Evolutionary conservation across 805 yeast genomes (phyloP).

Genomic region (Monosporozyma solicola): DNA sequence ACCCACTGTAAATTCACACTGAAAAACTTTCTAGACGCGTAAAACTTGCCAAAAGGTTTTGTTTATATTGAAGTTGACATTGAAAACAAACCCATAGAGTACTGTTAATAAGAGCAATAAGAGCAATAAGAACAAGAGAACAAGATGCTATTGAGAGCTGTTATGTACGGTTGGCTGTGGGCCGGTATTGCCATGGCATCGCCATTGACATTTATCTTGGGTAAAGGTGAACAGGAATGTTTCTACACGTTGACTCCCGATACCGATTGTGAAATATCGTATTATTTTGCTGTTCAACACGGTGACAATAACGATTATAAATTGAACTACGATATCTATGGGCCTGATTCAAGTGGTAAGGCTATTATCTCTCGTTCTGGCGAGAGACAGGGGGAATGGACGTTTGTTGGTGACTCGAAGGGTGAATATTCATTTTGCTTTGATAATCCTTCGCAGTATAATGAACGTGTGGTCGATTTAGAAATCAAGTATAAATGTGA

Average conservation of each 20-base stretch:
- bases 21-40: not conserved
- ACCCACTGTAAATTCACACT: not conserved
- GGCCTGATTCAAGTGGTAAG: slow-evolving; percentile 20
- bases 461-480: slow-evolving; percentile 76
- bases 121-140: not conserved
- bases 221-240: slow-evolving; percentile 20
- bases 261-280: slow-evolving; percentile 51
- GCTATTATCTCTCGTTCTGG: slow-evolving; percentile 43
- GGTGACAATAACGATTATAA: slow-evolving; percentile 17
- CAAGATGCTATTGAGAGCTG: not conserved
- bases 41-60: not conserved
- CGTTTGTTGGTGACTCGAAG: slow-evolving; percentile 48
- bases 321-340: slow-evolving; percentile 27
- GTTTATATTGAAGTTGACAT: not conserved
- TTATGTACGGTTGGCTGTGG: not conserved
- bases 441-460: slow-evolving; percentile 54
- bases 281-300: slow-evolving; percentile 27
- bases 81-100: not conserved
- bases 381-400: slow-evolving; percentile 73
- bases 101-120: not conserved
- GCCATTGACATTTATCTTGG: slow-evolving; percentile 25
- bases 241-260: slow-evolving; percentile 34
- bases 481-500: slow-evolving; percentile 41
- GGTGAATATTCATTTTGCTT: slow-evolving; percentile 91
- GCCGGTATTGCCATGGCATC: slow-evolving; percentile 1